These are phyloP conservation scores for Heterococcus sp. DNA, from an alignment of 108 stramenopile genomes.

Conservation along the genomic window DNA sequence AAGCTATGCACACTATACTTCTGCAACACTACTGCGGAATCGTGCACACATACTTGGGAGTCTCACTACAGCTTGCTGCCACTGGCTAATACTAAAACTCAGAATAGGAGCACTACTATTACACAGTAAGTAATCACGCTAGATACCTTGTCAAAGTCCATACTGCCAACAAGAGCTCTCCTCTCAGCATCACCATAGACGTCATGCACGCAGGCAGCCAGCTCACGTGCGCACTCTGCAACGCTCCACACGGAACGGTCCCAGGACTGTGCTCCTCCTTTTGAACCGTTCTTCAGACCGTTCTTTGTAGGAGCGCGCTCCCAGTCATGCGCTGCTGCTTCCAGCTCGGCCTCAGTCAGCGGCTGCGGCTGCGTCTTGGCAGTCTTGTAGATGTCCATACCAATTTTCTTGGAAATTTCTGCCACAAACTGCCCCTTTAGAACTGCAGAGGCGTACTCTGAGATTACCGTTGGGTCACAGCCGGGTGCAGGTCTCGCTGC, in stretches of 20 bases:
- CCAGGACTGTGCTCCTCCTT: constrained; percentile 44
- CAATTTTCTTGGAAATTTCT: constrained; percentile 46
- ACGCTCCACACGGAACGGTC: constrained; percentile 33
- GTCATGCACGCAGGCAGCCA: constrained; percentile 38
- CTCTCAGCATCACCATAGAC: constrained; percentile 30
- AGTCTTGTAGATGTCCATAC: constrained; percentile 51
- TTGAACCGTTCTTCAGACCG: not conserved
- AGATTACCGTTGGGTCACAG: not conserved
- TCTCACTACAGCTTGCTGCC: too few species aligned
- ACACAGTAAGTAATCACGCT: too few species aligned
- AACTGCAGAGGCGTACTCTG: constrained; percentile 20
- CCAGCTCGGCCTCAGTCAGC: constrained; percentile 9
- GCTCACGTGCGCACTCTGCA: constrained; percentile 22
- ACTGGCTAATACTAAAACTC: too few species aligned
- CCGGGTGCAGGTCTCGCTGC: constrained; percentile 19
- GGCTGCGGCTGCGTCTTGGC: constrained; percentile 42
- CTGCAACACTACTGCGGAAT: too few species aligned
- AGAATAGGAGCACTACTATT: too few species aligned
- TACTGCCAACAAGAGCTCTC: not conserved
- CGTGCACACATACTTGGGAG: too few species aligned
- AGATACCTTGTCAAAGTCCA: constrained; percentile 54
- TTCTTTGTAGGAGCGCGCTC: not conserved
- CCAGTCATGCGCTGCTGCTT: not conserved
- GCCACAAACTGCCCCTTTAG: constrained; percentile 38
- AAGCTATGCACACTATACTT: too few species aligned